Evolutionary conservation across 148 eudicot species (phyloP), one percentile per base, ranked within the genome.

Genomic region (Chenopodium album): DNA sequence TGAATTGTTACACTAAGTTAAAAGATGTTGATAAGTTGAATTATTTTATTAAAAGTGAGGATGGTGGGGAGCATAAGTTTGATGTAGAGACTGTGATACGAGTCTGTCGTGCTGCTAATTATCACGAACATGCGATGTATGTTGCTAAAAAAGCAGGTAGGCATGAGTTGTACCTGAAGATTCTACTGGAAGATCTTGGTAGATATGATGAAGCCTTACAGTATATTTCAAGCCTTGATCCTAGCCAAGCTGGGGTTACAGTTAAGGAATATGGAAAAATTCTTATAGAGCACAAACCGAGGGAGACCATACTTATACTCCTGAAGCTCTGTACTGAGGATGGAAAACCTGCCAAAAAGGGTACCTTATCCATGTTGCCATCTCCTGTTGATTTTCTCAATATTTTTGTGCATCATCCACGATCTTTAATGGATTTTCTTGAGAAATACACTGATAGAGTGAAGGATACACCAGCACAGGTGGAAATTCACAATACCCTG

Each of bases 81-180:
- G 99, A 96, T 82, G 98, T 91, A 70, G 99, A 96, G 87, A 96
- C 99, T 63, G 99, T 94, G 70, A 96, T 96, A 77, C 91, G 94
- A 87, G 99, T 92, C 67, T 94, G 99, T 59, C 90, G 99, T 66
- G 95, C 98, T 88, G 99, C 99, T 77, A 92, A 90, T 85, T 96
- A 94, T 84, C 97, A 96, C 73, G 98, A 96, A 78, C 99, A 96
- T 89, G 99, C 99, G 22, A 96, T 96, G 99, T 94, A 92, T 86
- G 99, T 91, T 50, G 99, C 99, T 54, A 96, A 92, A 83, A 96
- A 91, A 87, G 92, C 99, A 75, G 98, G 97, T 79, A 94, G 92
- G 84, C 99, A 96, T 81, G 99, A 96, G 85, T 83, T 92, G 90
- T 96, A 92, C 92, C 87, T 94, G 83, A 96, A 96, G 88, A 96